These are phyloP conservation scores for Nicotiana undulata DNA, from an alignment of 257 asterid species.

Conservation along the genomic window DNA sequence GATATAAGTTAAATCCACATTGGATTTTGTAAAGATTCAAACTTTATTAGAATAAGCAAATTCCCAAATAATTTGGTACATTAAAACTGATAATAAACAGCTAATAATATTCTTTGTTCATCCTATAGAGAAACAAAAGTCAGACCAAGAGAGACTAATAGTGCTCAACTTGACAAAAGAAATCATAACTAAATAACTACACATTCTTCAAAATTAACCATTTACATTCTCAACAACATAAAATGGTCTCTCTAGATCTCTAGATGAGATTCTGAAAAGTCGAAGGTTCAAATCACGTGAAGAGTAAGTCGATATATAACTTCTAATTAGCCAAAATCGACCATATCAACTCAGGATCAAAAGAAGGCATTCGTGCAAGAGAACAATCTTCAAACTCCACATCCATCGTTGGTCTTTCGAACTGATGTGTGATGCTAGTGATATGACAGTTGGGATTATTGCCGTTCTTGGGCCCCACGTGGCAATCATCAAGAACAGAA, in stretches of 20 bases:
- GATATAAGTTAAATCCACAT: no score
- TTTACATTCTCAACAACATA: neutral
- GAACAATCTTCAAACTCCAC: conserved; percentile 46
- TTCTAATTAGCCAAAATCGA: conserved; percentile 68
- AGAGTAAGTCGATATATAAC: neutral
- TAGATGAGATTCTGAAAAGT: neutral
- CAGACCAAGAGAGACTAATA: neutral
- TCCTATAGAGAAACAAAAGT: neutral
- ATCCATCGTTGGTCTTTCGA: conserved; percentile 7
- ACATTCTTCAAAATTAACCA: neutral
- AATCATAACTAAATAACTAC: neutral
- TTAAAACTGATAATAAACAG: neutral
- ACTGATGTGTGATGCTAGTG: neutral
- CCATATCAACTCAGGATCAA: conserved; percentile 90
- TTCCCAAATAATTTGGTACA: neutral
- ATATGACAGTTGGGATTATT: neutral
- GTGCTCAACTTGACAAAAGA: neutral
- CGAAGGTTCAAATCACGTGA: neutral
- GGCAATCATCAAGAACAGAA: conserved; percentile 26
- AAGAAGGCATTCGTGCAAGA: conserved; percentile 74
- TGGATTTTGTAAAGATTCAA: no score
- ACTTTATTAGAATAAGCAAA: neutral
- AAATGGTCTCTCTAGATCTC: neutral
- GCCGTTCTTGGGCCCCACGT: neutral
- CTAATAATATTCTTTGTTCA: neutral